Evolutionary conservation across 2,329 filamentous ascomycete species (phyloP).

Genomic region (Penicillium sp.): DNA sequence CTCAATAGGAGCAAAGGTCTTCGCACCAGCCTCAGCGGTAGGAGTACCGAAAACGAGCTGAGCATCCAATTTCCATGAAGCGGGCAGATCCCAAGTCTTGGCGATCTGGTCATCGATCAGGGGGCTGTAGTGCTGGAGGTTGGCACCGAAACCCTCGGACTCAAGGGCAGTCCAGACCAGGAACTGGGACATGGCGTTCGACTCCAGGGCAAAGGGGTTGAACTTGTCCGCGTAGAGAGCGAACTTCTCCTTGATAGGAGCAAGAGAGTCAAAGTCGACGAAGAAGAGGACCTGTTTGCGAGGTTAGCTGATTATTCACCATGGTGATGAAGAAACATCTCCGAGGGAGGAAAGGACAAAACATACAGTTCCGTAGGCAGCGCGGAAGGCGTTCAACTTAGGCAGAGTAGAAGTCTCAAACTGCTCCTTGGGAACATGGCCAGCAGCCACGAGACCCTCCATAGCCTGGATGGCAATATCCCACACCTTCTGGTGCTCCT

Average conservation of each 20-base stretch:
- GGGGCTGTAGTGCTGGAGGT: conserved; percentile 91
- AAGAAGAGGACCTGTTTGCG: conserved; percentile 66
- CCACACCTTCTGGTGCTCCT: conserved; percentile 86
- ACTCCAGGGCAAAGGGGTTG: conserved; percentile 70
- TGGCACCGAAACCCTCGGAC: conserved; percentile 77
- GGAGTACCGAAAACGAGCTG: conserved; percentile 74
- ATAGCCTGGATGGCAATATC: conserved; percentile 67
- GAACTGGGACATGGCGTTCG: conserved; percentile 74
- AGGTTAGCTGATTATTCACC: not conserved
- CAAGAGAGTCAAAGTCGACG: conserved; percentile 65
- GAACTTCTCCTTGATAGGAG: conserved; percentile 58
- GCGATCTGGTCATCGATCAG: conserved; percentile 70
- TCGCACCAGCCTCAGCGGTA: conserved; percentile 23
- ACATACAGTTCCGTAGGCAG: conserved; percentile 69
- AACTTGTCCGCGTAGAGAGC: conserved; percentile 75
- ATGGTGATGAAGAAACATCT: not conserved
- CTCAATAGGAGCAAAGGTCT: conserved; percentile 31
- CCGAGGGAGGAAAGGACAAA: not conserved
- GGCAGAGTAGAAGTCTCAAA: conserved; percentile 47
- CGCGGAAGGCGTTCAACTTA: conserved; percentile 59
- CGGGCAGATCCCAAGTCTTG: conserved; percentile 64
- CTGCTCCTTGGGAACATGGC: conserved; percentile 53
- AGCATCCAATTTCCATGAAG: conserved; percentile 70
- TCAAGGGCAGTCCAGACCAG: conserved; percentile 74
- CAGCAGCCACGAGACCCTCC: conserved; percentile 32